These are phyloP conservation scores for Cryptococcus maquisensis DNA, from an alignment of 1,284 basidiomycete species.

Conservation along the genomic window DNA sequence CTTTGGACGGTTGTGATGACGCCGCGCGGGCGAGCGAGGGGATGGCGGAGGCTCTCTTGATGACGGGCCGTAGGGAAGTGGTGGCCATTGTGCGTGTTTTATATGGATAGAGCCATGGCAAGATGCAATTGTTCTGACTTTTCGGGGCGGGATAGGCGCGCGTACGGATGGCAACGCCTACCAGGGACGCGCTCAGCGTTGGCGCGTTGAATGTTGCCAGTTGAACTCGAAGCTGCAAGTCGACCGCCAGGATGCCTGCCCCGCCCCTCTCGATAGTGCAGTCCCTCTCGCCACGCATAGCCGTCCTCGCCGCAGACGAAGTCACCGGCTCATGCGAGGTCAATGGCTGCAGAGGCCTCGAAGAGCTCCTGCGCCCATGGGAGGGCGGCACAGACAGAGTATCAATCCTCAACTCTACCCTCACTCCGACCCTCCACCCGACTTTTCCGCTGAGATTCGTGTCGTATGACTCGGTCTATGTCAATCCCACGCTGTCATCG, in stretches of 20 bases:
- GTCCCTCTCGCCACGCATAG: conserved; percentile 47
- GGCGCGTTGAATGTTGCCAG: background rate
- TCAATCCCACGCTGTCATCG: conserved; percentile 23
- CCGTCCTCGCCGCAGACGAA: conserved; percentile 45
- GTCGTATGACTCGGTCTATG: conserved; percentile 38
- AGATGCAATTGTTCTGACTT: background rate
- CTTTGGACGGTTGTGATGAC: conserved; percentile 8
- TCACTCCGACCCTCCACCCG: conserved; percentile 46
- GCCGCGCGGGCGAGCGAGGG: conserved; percentile 7
- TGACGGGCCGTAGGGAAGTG: conserved; percentile 5
- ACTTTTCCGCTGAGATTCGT: conserved; percentile 47
- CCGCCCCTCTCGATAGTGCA: conserved; percentile 45
- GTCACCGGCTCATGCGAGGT: conserved; percentile 42
- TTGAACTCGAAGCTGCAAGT: background rate
- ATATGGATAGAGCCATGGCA: background rate
- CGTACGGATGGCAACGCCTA: background rate
- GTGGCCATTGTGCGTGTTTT: conserved; percentile 1
- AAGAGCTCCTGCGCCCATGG: conserved; percentile 49
- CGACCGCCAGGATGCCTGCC: conserved; percentile 37
- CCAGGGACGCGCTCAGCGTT: background rate
- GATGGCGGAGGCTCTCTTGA: conserved; percentile 4
- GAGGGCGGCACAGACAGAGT: conserved; percentile 46
- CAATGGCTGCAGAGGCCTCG: conserved; percentile 47
- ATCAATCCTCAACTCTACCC: conserved; percentile 43
- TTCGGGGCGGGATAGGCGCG: no score